phyloP scores from a whole-genome alignment of 202 grass and related monocot genomes.

The Setaria italica region DNA sequence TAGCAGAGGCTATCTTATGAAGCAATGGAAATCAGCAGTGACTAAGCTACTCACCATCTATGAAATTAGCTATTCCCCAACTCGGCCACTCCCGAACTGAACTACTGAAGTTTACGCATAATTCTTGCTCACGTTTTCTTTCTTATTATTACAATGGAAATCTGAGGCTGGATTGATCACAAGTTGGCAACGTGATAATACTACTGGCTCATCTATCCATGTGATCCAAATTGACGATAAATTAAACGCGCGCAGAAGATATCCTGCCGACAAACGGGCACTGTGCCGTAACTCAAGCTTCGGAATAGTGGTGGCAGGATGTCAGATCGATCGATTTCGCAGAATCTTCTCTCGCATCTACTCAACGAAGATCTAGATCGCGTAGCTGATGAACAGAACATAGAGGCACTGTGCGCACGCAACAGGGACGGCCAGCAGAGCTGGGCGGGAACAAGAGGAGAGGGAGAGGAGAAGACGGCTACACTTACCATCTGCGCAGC shows the following conservation, averaged over 20 bases:
- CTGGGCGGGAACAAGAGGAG: neutral
- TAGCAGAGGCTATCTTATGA: neutral
- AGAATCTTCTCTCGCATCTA: neutral
- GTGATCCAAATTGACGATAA: neutral
- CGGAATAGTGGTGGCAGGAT: neutral
- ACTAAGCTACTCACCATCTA: neutral
- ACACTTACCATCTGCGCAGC: slow-evolving; percentile 33
- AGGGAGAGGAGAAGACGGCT: neutral
- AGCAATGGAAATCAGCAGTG: neutral
- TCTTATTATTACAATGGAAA: neutral
- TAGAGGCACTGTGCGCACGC: neutral
- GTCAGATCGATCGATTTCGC: neutral
- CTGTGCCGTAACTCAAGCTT: neutral
- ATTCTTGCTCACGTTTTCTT: neutral
- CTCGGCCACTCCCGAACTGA: neutral
- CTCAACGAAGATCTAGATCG: neutral
- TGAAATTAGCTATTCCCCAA: neutral
- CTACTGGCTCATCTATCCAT: no score
- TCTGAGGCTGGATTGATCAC: neutral
- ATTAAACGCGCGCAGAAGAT: neutral
- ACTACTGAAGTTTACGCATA: neutral
- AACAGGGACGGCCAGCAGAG: neutral
- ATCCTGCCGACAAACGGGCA: neutral
- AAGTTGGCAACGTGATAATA: neutral
- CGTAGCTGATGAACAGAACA: neutral